Conservation (phyloP, 495 filamentous ascomycete genomes). For the Apiosordaria backusii region DNA sequence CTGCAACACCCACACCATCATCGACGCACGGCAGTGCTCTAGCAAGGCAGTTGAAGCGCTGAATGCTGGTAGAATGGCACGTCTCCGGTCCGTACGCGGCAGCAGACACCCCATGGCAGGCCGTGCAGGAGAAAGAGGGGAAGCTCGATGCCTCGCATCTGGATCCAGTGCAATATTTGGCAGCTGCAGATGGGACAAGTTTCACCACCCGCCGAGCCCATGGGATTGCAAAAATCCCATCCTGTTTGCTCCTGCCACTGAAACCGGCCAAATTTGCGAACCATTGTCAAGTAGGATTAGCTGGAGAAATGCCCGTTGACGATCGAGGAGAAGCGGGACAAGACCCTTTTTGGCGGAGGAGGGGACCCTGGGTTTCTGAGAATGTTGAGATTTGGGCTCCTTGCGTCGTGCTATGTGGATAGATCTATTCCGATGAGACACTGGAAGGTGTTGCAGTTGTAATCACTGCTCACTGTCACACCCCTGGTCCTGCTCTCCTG, state of each 20-base stretch:
- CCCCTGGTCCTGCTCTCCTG: not conserved
- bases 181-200: not conserved
- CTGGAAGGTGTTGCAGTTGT: not conserved
- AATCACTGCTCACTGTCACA: too few relatives aligned
- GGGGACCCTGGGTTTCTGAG: not conserved
- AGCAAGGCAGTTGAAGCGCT: conserved; percentile 4
- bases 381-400: too few relatives aligned
- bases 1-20: conserved; percentile 10
- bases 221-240: not conserved
- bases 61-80: not conserved
- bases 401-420: too few relatives aligned
- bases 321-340: not conserved
- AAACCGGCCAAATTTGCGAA: not conserved
- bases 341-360: not conserved
- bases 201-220: not conserved
- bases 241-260: not conserved
- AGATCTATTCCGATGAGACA: not conserved
- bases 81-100: not conserved
- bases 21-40: not conserved
- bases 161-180: not conserved
- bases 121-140: conserved; percentile 1
- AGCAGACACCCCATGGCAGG: not conserved
- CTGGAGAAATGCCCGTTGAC: not conserved
- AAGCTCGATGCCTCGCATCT: not conserved
- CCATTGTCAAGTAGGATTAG: conserved; percentile 2